Evolutionary conservation across 2,329 filamentous ascomycete genomes (phyloP).

Genomic region (Diplocarpon rosae): DNA sequence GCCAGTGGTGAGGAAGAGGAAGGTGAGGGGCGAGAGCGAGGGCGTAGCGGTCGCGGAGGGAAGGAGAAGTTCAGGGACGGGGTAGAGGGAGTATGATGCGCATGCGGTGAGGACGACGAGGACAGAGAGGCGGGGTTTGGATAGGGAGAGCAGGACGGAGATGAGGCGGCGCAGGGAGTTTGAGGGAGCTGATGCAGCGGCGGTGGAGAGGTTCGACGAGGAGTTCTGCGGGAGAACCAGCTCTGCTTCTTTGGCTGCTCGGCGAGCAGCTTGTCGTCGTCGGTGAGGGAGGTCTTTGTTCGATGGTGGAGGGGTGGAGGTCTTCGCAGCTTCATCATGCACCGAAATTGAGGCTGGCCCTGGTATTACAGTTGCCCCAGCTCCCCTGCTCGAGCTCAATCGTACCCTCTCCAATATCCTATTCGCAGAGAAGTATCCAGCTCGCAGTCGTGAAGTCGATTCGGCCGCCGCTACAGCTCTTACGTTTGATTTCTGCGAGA

Average conservation of each 20-base stretch:
- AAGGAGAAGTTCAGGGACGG: conserved; percentile 74
- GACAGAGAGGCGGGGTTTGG: conserved; percentile 89
- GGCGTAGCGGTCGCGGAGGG: conserved; percentile 55
- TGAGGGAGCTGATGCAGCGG: conserved; percentile 39
- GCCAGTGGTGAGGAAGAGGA: conserved; percentile 82
- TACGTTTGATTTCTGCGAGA: conserved; percentile 19
- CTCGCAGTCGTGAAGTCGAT: conserved; percentile 15
- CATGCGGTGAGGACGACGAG: conserved; percentile 87
- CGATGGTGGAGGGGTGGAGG: conserved; percentile 7
- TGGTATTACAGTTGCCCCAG: conserved; percentile 11
- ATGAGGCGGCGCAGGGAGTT: conserved; percentile 52
- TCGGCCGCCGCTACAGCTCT: conserved; percentile 13
- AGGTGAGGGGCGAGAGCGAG: conserved; percentile 79
- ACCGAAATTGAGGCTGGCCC: conserved; percentile 11
- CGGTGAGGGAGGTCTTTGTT: conserved; percentile 24
- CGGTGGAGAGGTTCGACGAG: conserved; percentile 43
- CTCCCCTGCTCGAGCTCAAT: conserved; percentile 14
- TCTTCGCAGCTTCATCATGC: conserved; percentile 10
- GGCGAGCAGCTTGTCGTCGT: conserved; percentile 21
- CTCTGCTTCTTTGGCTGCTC: conserved; percentile 18
- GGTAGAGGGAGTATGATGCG: conserved; percentile 84
- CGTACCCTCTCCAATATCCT: conserved; percentile 15
- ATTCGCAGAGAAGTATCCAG: conserved; percentile 25
- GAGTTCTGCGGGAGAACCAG: conserved; percentile 36
- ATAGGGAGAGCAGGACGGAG: conserved; percentile 76